Percentiles rank a stretch among this genome's conserved stretches.
Evolutionary conservation across 352 stramenopile genomes (phyloP).

Genomic region (Phytophthora pluvialis): DNA sequence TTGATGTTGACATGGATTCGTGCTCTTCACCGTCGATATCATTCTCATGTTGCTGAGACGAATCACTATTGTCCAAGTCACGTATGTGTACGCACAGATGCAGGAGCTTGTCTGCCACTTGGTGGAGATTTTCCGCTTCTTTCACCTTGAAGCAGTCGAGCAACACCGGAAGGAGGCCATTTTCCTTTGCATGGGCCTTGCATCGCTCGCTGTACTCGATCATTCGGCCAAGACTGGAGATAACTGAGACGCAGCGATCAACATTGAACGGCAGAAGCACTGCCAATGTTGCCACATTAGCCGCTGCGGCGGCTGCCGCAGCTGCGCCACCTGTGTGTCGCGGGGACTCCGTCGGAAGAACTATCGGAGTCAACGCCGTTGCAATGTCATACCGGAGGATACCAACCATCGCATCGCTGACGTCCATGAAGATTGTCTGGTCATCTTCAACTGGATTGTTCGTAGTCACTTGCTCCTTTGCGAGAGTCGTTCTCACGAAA

Average conservation of each 20-base stretch:
- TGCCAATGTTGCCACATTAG: constrained; percentile 27
- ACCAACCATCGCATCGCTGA: constrained; percentile 44
- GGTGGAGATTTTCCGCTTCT: constrained; percentile 39
- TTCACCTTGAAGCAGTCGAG: constrained; percentile 54
- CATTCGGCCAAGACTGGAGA: constrained; percentile 61
- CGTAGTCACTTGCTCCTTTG: constrained; percentile 22
- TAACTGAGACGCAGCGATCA: constrained; percentile 36
- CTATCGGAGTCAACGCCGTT: constrained; percentile 20
- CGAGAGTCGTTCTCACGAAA: constrained; percentile 49
- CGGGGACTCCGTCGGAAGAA: constrained; percentile 16
- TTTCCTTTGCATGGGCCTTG: constrained; percentile 45
- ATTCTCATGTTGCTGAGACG: neutral
- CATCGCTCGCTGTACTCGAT: constrained; percentile 46
- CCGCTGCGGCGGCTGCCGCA: constrained; percentile 27
- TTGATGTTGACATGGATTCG: neutral
- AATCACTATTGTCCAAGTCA: neutral
- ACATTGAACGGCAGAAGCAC: constrained; percentile 43
- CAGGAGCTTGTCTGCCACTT: constrained; percentile 67
- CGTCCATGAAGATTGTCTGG: constrained; percentile 17
- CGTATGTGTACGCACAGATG: constrained; percentile 45
- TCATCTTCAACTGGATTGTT: constrained; percentile 1
- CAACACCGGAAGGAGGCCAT: constrained; percentile 44
- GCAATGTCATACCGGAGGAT: constrained; percentile 52
- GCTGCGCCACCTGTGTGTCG: constrained; percentile 13
- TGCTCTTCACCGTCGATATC: neutral